Conservation (phyloP, 2,329 filamentous ascomycete genomes). For the Aphanocladium album region DNA sequence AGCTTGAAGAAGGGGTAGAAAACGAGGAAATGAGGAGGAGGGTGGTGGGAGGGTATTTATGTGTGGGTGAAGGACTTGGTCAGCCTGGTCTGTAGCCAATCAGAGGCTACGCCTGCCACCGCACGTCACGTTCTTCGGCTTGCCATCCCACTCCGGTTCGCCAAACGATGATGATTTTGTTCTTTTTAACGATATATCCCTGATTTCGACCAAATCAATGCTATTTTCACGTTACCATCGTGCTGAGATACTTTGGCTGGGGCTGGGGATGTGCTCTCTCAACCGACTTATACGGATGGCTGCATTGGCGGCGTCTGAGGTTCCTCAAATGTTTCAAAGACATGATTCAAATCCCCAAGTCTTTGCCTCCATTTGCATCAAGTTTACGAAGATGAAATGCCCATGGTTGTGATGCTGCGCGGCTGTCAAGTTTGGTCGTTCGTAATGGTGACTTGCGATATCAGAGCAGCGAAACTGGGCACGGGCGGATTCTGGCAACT, state of each 20-base stretch:
- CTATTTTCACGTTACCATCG: background rate
- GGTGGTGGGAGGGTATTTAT: slow-evolving; percentile 12
- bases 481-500: slow-evolving; percentile 5
- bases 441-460: background rate
- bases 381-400: background rate
- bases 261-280: background rate
- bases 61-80: slow-evolving; percentile 5
- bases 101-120: background rate
- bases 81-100: slow-evolving; percentile 7
- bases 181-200: background rate
- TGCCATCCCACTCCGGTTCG: background rate
- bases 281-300: background rate
- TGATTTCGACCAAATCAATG: background rate
- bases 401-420: background rate
- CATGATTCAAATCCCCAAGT: background rate
- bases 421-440: background rate
- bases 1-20: background rate
- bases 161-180: background rate
- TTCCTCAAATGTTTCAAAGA: background rate
- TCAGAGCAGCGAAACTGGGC: background rate
- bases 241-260: background rate
- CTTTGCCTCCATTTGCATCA: background rate
- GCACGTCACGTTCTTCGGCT: background rate
- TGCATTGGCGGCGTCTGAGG: background rate
- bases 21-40: background rate